Evolutionary conservation across 1,284 basidiomycete species (phyloP).

Genomic region (Pascua sp.): DNA sequence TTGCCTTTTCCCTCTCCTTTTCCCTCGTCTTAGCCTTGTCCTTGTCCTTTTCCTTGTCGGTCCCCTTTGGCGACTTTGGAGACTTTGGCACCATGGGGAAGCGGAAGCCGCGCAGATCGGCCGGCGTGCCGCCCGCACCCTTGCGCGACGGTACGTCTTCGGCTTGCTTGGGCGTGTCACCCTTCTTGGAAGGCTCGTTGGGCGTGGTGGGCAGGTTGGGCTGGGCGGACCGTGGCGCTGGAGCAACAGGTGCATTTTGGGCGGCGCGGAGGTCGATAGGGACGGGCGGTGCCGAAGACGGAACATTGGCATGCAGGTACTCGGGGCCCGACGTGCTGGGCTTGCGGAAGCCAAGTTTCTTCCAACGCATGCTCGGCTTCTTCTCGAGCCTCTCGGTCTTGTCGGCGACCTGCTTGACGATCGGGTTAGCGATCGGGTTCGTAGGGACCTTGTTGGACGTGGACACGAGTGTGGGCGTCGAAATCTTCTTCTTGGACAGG

Average conservation of each 20-base stretch:
- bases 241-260: no score
- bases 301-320: no score
- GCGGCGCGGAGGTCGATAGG: no score
- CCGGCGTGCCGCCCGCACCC: no score
- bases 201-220: background rate
- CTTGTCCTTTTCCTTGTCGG: background rate
- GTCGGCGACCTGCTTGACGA: background rate
- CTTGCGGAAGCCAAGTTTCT: conserved; percentile 35
- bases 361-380: conserved; percentile 31
- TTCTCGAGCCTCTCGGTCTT: conserved; percentile 7
- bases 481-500: conserved; percentile 27
- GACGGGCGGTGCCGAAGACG: no score
- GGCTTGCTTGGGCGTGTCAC: background rate
- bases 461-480: conserved; percentile 36
- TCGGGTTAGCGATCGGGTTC: conserved; percentile 21
- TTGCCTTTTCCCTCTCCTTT: no score
- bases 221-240: no score
- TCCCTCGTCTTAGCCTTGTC: no score
- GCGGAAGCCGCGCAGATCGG: conserved; percentile 4
- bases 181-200: background rate
- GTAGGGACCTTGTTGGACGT: conserved; percentile 30
- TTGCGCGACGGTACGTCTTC: background rate
- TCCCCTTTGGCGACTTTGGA: background rate
- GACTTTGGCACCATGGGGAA: conserved; percentile 4
- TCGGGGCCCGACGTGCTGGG: conserved; percentile 19